Percentiles rank a stretch among this genome's conserved stretches.
Conservation (phyloP, 2,329 filamentous ascomycete genomes). For the Cadophora sp. region DNA sequence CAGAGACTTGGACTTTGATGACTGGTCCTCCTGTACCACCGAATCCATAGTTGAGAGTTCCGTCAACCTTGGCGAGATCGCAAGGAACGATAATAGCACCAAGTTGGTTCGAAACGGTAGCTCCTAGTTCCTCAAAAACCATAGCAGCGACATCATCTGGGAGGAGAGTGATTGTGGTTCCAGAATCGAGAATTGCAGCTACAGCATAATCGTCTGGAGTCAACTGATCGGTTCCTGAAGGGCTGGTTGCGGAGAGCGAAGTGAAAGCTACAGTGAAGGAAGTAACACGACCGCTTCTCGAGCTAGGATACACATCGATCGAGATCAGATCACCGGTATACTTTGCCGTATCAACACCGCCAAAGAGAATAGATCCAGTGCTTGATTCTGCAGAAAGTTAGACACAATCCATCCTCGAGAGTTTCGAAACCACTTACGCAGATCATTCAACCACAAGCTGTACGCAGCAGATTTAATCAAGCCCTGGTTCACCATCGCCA, state of each 20-base stretch:
- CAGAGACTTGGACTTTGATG: conserved; percentile 54
- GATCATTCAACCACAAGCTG: conserved; percentile 48
- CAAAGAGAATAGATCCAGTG: conserved; percentile 51
- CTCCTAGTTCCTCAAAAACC: conserved; percentile 54
- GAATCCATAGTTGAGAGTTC: conserved; percentile 57
- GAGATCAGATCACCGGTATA: conserved; percentile 49
- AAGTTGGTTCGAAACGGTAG: conserved; percentile 51
- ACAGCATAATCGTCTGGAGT: conserved; percentile 48
- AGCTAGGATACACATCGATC: conserved; percentile 42
- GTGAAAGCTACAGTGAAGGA: conserved; percentile 46
- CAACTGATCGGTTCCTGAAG: conserved; percentile 49
- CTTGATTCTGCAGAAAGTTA: conserved; percentile 39
- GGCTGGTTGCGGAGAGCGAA: conserved; percentile 42
- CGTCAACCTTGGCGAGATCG: conserved; percentile 47
- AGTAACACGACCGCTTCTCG: conserved; percentile 25
- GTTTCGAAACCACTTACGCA: conserved; percentile 37
- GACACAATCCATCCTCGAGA: neutral
- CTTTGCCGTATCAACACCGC: conserved; percentile 55
- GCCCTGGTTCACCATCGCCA: conserved; percentile 49
- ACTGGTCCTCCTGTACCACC: conserved; percentile 51
- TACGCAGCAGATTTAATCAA: conserved; percentile 53
- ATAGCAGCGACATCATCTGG: conserved; percentile 60
- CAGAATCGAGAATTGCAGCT: conserved; percentile 67
- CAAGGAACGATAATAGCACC: conserved; percentile 59
- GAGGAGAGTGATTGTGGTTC: conserved; percentile 71